Evolutionary conservation across 768 basidiomycete genomes (phyloP).

Genomic region (Termitomyces heimii): DNA sequence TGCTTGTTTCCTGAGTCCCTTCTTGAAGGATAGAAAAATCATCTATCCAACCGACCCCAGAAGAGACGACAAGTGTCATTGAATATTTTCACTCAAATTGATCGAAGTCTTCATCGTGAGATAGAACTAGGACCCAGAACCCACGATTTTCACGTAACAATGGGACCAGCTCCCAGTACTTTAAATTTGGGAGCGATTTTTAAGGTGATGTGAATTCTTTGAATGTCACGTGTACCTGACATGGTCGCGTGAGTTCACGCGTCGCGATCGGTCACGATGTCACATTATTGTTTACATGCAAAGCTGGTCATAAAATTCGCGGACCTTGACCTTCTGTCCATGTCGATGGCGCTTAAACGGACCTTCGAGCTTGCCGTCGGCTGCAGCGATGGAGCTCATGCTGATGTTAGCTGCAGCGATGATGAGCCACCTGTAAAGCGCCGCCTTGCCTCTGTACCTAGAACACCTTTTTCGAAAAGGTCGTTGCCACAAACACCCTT

Average conservation of each 20-base stretch:
- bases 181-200: no score
- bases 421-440: constrained; percentile 14
- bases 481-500: constrained; percentile 16
- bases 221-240: neutral
- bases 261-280: constrained; percentile 17
- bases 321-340: neutral
- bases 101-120: neutral
- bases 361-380: constrained; percentile 10
- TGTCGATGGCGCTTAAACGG: constrained; percentile 13
- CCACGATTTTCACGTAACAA: neutral
- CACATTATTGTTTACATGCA: constrained; percentile 9
- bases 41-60: neutral
- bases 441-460: constrained; percentile 14
- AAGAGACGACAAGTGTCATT: no score
- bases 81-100: neutral
- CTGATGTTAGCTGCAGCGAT: neutral
- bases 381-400: neutral
- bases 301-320: neutral
- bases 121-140: neutral
- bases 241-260: neutral
- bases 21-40: neutral
- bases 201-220: no score
- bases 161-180: no score
- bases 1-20: neutral
- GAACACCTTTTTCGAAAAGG: constrained; percentile 19